Base-by-base conservation (phyloP, 169 alveolate genomes). In the Eimeria acervulina region DNA sequence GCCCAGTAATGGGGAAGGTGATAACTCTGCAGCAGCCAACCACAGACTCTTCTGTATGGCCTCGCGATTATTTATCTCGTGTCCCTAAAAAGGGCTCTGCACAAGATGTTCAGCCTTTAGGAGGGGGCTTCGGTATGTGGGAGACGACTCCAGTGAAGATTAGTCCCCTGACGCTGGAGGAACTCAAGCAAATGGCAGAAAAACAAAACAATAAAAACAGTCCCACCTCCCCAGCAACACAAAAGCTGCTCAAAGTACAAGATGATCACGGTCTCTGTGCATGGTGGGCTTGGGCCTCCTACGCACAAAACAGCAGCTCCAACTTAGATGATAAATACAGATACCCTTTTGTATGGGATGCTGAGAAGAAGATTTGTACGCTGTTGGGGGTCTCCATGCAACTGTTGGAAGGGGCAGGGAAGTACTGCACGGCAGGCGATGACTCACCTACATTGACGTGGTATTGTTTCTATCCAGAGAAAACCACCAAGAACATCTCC, bases 81-180 rank as follows among this genome's bases (percentile, higher is more conserved):
- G 96, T 92, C 28, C 96, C 96, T 26, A 52, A 8, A 2, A 47
- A 66, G 38, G 85, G 72, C 13, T 15, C 76, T 4, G 33, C 63
- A 19, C 96, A 92, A 28, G 96, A 92, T 81, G 80, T 83, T 26
- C 52, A 10, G 85, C 96, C 96, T 17, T 55, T 92, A 21, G 96
- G 96, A 8, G 96, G 96, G 1, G 96, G 96, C 59, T 80, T 92
- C 33, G 92, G 63, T 3, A 55, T 92, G 91, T 85, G 91, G 91
- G 91, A 83, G 15, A 83, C 91, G 3, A 51, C 70, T 36, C 88
- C 88, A 8, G 51, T 74, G 28, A 40, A 33, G 51, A 80, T 80
- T 21, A 92, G 96, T 40, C 96, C 96, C 26, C 2, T 51, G 36
- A 76, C 92, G 70, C 87, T 80, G 38, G 28, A 33, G 0, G 93